Evolutionary conservation across 176 grass and related monocot species (phyloP), one percentile per base, ranked within the genome.

Genomic region (Urochloa ruziziensis): DNA sequence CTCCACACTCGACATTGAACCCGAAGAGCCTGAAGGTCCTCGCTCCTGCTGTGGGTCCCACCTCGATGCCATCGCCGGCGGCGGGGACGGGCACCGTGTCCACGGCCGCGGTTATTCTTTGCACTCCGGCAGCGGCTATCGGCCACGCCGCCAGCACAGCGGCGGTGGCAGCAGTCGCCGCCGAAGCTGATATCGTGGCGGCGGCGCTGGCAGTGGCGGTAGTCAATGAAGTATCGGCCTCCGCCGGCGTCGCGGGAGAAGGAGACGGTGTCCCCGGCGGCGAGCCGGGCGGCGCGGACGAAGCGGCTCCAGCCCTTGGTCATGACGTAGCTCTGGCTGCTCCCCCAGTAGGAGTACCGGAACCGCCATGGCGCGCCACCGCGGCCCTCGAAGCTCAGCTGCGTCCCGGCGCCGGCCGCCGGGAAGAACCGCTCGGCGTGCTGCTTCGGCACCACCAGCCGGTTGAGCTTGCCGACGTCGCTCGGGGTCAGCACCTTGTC

Each of bases 401-500:
- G 72, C 18, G 90, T 85, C 10, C 84, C 93, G 51, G 30, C 46
- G 66, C 76, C 82, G 21, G 78, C 72, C 2, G 69, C 78, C 67
- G 93, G 93, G 78, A 94, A 94, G 82, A 86, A 82, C n/a, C 86
- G 36, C 81, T 94, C 93, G 1, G 87, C 93, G 70, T 89, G 85
- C 86, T 94, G 93, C 89, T 94, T 94, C 42, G 93, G 93, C 63
- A 94, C 91, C 18, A 94, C 93, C 36, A 94, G 90, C 28, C 93
- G 93, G 82, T 94, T 94, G 61, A 94, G 93, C 80, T 94, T 94
- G 85, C 93, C 90, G n/a, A 94, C 93, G 32, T 94, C 93, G 71
- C 93, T 94, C n/a, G 90, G 93, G 21, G 93, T 94, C 43, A 94
- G 82, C 30, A 89, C 93, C 86, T 94, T 94, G 81, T 94, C 81